These are phyloP conservation scores for Cryptococcus sp. DNA, from an alignment of 1,284 basidiomycete genomes.

Conservation along the genomic window DNA sequence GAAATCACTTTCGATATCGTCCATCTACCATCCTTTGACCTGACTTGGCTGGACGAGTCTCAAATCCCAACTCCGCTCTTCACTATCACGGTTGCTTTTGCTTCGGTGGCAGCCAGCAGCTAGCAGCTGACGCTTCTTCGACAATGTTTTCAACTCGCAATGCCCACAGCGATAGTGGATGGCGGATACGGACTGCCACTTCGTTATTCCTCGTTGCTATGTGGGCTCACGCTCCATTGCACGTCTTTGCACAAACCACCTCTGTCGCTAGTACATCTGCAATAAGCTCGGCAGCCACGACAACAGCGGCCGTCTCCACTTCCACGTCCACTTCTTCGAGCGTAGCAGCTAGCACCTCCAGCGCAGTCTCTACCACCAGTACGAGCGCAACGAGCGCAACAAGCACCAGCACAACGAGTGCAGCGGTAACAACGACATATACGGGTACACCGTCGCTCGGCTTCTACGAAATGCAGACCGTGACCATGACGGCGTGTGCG, in stretches of 20 bases:
- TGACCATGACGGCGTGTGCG: slow-evolving; percentile 22
- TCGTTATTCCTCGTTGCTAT: not conserved
- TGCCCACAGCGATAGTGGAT: not conserved
- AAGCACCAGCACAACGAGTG: not conserved
- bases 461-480: slow-evolving; percentile 16
- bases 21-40: too few relatives aligned
- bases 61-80: too few relatives aligned
- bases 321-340: too few relatives aligned
- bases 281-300: not conserved
- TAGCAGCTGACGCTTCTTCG: too few relatives aligned
- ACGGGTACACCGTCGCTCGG: slow-evolving; percentile 19
- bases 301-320: not conserved
- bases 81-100: too few relatives aligned
- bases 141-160: too few relatives aligned
- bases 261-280: not conserved
- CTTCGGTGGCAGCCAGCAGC: too few relatives aligned
- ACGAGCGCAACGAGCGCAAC: not conserved
- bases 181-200: not conserved
- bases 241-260: slow-evolving; percentile 11
- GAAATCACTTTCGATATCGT: too few relatives aligned
- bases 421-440: slow-evolving; percentile 12
- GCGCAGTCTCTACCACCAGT: not conserved
- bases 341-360: too few relatives aligned
- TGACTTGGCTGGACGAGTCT: too few relatives aligned
- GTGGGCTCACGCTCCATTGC: not conserved